Evolutionary conservation across 768 basidiomycete species (phyloP).

Genomic region (Kwoniella pini): DNA sequence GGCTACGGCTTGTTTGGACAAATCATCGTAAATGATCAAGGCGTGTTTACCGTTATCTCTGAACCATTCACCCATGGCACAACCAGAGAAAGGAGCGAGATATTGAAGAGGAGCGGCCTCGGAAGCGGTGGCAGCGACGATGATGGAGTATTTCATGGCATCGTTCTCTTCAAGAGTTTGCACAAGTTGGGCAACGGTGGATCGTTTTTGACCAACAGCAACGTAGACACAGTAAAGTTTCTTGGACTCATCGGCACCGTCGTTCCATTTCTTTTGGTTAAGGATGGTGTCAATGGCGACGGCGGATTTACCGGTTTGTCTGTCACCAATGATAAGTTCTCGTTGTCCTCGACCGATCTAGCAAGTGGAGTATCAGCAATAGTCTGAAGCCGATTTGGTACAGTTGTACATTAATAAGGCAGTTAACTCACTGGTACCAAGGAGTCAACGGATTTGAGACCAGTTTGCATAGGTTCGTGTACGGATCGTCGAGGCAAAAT

Average conservation of each 20-base stretch:
- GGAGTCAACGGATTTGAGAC: slow-evolving; percentile 99
- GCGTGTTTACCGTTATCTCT: slow-evolving; percentile 98
- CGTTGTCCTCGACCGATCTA: slow-evolving; percentile 98
- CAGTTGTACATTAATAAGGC: background rate
- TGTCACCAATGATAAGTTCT: slow-evolving; percentile 99
- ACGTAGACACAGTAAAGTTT: slow-evolving; percentile 99
- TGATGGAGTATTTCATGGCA: slow-evolving; percentile 99
- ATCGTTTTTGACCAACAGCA: slow-evolving; percentile 98
- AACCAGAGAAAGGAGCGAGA: slow-evolving; percentile 99
- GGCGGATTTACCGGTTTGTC: slow-evolving; percentile 95
- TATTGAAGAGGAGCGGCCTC: slow-evolving; percentile 99
- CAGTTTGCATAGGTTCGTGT: slow-evolving; percentile 98
- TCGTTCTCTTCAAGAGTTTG: slow-evolving; percentile 99
- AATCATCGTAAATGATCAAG: slow-evolving; percentile 98
- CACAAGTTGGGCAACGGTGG: slow-evolving; percentile 98
- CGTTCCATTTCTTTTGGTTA: slow-evolving; percentile 99
- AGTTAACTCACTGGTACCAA: slow-evolving; percentile 73
- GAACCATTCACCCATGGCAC: slow-evolving; percentile 99
- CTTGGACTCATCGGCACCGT: slow-evolving; percentile 92
- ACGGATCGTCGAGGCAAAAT: slow-evolving; percentile 99
- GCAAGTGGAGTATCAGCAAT: background rate
- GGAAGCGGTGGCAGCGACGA: slow-evolving; percentile 98
- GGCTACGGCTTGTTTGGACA: slow-evolving; percentile 99
- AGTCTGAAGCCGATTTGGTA: slow-evolving; percentile 3
- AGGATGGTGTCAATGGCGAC: slow-evolving; percentile 99